A percentile compares a stretch with the other conserved stretches of the same genome.
These are phyloP conservation scores for Lantana camara DNA, from an alignment of 257 asterid species.

Conservation along the genomic window DNA sequence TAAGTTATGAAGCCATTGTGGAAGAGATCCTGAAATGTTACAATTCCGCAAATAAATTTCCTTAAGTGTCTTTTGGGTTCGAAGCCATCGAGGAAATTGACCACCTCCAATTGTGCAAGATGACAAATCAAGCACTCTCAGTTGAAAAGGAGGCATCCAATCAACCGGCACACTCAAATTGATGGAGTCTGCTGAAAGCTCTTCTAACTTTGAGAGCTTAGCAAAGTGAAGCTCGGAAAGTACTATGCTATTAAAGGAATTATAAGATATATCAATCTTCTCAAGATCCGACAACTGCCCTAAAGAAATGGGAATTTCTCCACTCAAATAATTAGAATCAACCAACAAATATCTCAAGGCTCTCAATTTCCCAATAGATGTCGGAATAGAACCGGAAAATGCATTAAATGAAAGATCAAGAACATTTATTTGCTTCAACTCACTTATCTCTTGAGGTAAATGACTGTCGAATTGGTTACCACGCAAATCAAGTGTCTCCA, in stretches of 20 bases:
- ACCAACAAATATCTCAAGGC: not conserved
- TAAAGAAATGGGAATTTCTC: not conserved
- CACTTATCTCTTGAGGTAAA: not conserved
- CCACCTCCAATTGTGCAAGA: not conserved
- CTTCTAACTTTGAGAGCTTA: not conserved
- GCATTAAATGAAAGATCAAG: not conserved
- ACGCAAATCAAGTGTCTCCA: not conserved
- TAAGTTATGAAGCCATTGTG: too few species aligned
- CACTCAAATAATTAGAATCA: not conserved
- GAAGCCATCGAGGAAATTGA: not conserved
- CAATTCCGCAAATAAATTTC: too few species aligned
- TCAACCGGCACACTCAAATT: not conserved
- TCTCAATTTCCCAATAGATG: not conserved
- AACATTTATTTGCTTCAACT: not conserved
- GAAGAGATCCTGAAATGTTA: too few species aligned
- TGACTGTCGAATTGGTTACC: not conserved
- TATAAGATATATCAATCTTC: not conserved
- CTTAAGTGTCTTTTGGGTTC: too few species aligned
- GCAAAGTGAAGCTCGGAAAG: constrained; percentile 12
- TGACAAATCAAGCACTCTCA: not conserved
- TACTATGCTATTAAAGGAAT: not conserved
- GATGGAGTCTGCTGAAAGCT: not conserved
- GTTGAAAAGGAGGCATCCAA: constrained; percentile 15
- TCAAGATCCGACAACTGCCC: not conserved
- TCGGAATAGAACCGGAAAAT: not conserved